Percentiles rank a stretch among this genome's conserved stretches.
phyloP scores from a whole-genome alignment of 225 moss, liverwort and hornwort species.

The Anthoceros angustus region DNA sequence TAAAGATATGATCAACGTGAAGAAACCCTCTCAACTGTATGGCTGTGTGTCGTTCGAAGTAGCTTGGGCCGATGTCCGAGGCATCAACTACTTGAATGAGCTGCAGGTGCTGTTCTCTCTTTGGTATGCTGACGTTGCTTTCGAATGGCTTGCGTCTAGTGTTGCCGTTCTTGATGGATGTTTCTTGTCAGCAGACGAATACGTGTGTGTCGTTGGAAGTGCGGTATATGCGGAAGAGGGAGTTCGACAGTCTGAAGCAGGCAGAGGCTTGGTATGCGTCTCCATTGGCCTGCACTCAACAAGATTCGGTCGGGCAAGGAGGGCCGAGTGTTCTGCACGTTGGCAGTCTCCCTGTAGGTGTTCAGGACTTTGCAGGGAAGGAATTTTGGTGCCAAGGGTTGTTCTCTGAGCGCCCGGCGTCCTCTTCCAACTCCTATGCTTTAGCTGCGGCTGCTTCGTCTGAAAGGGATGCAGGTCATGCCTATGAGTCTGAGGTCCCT shows the following conservation, averaged over 20 bases:
- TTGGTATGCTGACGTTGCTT: not conserved
- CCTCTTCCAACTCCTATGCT: not conserved
- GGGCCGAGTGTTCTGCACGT: conserved; percentile 24
- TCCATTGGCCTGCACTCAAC: conserved; percentile 13
- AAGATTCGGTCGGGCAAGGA: not conserved
- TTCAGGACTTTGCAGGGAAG: not conserved
- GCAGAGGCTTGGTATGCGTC: conserved; percentile 69
- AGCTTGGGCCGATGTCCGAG: conserved; percentile 77
- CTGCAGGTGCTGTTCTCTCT: conserved; percentile 38
- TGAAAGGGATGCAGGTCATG: not conserved
- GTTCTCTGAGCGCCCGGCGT: not conserved
- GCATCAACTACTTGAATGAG: conserved; percentile 77
- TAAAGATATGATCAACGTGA: conserved; percentile 36
- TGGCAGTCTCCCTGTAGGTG: conserved; percentile 6
- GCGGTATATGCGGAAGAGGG: conserved; percentile 56
- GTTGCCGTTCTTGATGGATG: conserved; percentile 4
- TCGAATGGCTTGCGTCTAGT: not conserved
- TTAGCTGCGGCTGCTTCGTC: not conserved
- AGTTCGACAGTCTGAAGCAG: conserved; percentile 63
- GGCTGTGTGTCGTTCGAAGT: conserved; percentile 90
- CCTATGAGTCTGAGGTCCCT: not conserved
- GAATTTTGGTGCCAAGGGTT: conserved; percentile 1
- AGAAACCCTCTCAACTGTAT: conserved; percentile 59
- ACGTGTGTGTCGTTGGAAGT: conserved; percentile 71
- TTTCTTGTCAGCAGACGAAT: conserved; percentile 39